Conservation (phyloP, 306 rosid genomes). For the Urtica urens region DNA sequence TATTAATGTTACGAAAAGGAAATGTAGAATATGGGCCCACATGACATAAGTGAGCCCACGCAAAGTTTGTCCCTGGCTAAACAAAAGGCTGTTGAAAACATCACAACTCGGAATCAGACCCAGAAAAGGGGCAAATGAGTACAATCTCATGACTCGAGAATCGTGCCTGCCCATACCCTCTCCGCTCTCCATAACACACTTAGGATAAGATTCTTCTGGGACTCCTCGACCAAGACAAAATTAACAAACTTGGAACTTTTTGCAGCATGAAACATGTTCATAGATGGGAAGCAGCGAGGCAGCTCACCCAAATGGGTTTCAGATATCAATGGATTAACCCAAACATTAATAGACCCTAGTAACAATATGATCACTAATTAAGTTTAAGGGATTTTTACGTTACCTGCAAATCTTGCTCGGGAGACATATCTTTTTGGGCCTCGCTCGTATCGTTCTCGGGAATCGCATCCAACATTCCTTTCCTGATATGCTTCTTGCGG, state of each 20-base stretch:
- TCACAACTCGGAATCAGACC: not conserved
- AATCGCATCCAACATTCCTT: slow-evolving; percentile 49
- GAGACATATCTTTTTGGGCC: slow-evolving; percentile 34
- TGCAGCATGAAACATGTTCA: slow-evolving; percentile 15
- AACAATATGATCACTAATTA: slow-evolving; percentile 1
- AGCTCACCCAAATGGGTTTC: slow-evolving; percentile 13
- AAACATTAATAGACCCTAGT: not conserved
- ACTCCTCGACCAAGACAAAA: slow-evolving; percentile 9
- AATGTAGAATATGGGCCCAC: slow-evolving; percentile 3
- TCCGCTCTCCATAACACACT: slow-evolving; percentile 16
- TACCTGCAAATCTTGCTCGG: slow-evolving; percentile 53
- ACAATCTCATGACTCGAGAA: slow-evolving; percentile 11
- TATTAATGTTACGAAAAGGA: not conserved
- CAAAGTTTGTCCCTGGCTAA: not conserved
- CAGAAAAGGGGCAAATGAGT: slow-evolving; percentile 3
- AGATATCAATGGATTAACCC: not conserved
- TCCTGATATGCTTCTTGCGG: slow-evolving; percentile 51
- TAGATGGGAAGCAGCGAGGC: slow-evolving; percentile 13
- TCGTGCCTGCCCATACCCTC: slow-evolving; percentile 26
- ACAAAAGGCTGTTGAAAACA: slow-evolving; percentile 8
- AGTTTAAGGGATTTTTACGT: slow-evolving; percentile 4
- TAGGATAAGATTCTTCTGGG: slow-evolving; percentile 22
- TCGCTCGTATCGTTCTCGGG: slow-evolving; percentile 70
- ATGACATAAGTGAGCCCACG: slow-evolving; percentile 1
- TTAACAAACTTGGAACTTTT: not conserved